Evolutionary conservation across 2,329 filamentous ascomycete genomes (phyloP), one percentile per base, ranked within the genome.

Genomic region (Sclerotinia subarctica): DNA sequence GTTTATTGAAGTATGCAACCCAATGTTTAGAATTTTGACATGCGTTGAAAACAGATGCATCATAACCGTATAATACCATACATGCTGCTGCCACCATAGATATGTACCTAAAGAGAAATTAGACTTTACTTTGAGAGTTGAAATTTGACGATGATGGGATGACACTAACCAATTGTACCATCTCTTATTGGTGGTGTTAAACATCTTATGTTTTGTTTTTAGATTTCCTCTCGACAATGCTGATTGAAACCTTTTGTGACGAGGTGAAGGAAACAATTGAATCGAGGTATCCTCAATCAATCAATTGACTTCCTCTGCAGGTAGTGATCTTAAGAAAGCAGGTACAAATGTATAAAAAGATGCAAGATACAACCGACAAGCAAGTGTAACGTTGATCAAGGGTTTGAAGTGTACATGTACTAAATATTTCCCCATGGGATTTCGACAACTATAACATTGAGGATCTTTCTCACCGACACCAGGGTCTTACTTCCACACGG

Each of bases 61-160:
- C 89, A 76, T 91, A 91, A 68, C 89, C 89, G 76, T 91, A 91
- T 57, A 92, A 82, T n/a, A 91, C 88, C 89, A 91, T 91, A 77
- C 88, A 91, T 76, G 88, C 87, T 74, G 89, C 64, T 67, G 89
- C 89, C 72, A 91, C 86, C 66, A 90, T 81, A 70, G 87, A 88
- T 72, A 90, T 86, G 80, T 88, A 90, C 87, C 86, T 85, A 58
- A 26, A 49, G 19, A 26, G 2, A 8, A 46, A 17, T 66, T 21
- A 66, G 63, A 58, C 21, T 51, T 26, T 11, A 24, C 32, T 24
- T 11, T 1, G n/a, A 6, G 0, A 17, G 19, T 3, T 13, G n/a
- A 51, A 38, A 6, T 35, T 38, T 51, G 10, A 38, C 1, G 7
- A 15, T 42, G 11, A 13, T 42, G 38, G 38, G 32, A n/a, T 51